Percentiles rank a stretch among this genome's conserved stretches.
Conservation (phyloP, 768 basidiomycete genomes). For the Leccinum aurantiacum region DNA sequence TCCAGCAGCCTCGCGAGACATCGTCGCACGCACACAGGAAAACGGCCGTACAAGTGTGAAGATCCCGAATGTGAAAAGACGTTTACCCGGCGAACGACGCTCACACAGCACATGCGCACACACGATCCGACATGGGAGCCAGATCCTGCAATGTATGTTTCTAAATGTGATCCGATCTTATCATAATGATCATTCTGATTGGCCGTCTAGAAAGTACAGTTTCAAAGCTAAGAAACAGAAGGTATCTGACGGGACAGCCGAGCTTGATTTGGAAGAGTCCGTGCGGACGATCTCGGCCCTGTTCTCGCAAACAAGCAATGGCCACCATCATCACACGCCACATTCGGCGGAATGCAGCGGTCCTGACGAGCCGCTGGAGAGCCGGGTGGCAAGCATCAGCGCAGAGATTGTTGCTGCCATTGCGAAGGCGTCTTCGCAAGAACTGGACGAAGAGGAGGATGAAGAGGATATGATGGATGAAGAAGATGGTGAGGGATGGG, state of each 20-base stretch:
- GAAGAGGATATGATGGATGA: slow-evolving; percentile 40
- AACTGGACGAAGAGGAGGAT: slow-evolving; percentile 58
- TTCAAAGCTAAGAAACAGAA: slow-evolving; percentile 72
- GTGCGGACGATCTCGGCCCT: slow-evolving; percentile 74
- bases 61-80: slow-evolving; percentile 82
- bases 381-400: slow-evolving; percentile 73
- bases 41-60: slow-evolving; percentile 85
- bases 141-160: slow-evolving; percentile 74
- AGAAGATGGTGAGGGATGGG: slow-evolving; percentile 41
- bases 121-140: slow-evolving; percentile 86
- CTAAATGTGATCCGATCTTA: slow-evolving; percentile 3
- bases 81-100: slow-evolving; percentile 81
- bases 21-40: slow-evolving; percentile 85
- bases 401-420: slow-evolving; percentile 80
- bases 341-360: slow-evolving; percentile 32
- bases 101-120: slow-evolving; percentile 85
- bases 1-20: slow-evolving; percentile 91
- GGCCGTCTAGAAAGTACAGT: slow-evolving; percentile 60
- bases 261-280: slow-evolving; percentile 66
- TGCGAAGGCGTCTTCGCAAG: slow-evolving; percentile 66
- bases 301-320: slow-evolving; percentile 49
- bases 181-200: slow-evolving; percentile 16
- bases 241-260: slow-evolving; percentile 50
- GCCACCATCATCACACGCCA: slow-evolving; percentile 30
- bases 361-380: slow-evolving; percentile 50